Base-by-base conservation (phyloP, 1,139 yeast species). In the Taphrina confusa region DNA sequence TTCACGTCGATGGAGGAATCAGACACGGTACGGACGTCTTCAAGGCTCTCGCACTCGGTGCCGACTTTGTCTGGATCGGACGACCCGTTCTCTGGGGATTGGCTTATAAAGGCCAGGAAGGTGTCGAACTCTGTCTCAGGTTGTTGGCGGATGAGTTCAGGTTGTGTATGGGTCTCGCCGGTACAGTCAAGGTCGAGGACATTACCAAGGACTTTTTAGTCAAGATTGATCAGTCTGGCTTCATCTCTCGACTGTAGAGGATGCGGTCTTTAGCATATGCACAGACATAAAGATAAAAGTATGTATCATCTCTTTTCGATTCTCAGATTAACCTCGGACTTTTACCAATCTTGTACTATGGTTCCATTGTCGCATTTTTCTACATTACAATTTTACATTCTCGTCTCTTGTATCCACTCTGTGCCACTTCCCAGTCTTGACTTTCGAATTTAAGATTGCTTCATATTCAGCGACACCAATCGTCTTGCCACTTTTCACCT, bases 21-120 rank as follows among this genome's bases (percentile, higher is more conserved):
- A 76, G 88, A 65, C 75, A 86, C 67, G 88, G 87, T 5, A 78
- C 83, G 3, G 89, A 84, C 69, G 73, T 84, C n/a, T 74, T 84
- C 65, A 83, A 83, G 66, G 87, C 88, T 0, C 71, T 84, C 27
- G 83, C 86, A 61, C 73, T 84, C n/a, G 89, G 89, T 3, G 89
- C 89, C 4, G 82, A 81, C 64, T 87, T 84, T 31, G 88, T 84
- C 23, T 87, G 88, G 64, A 71, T 84, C 37, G 89, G 88, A 4
- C 73, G 88, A 62, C 87, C 88, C 0, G 83, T 82, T 67, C 73
- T 83, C 27, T 83, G 83, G 68, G 86, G 87, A 9, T 78, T 83
- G 78, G 78, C 82, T 12, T 76, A 83, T 3, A 81, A 83, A 65
- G 89, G 89, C 1, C 85, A 81, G 63, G 79, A 75, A 1, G 89